phyloP scores from a whole-genome alignment of 1,284 basidiomycete genomes.

The Irpex rosettiformis region DNA sequence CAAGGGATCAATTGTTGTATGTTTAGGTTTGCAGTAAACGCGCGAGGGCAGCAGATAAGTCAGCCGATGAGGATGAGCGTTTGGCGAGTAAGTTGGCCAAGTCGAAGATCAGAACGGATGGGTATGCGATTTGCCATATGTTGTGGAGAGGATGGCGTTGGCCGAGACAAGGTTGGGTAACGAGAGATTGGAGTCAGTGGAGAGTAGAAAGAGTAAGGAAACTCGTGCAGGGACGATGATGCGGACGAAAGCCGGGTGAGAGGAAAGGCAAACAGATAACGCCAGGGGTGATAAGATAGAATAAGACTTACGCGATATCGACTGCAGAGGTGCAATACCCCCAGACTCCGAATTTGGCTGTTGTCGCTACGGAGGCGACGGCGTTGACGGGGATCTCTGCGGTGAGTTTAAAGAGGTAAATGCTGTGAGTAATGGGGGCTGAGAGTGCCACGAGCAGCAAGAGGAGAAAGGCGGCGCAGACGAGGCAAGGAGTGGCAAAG shows the following conservation, averaged over 20 bases:
- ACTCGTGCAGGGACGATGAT: not conserved
- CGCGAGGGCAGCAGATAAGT: not conserved
- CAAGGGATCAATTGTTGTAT: too few relatives aligned
- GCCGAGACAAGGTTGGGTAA: not conserved
- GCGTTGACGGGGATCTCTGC: slow-evolving; percentile 33
- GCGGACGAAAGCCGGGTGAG: slow-evolving; percentile 9
- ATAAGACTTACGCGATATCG: slow-evolving; percentile 39
- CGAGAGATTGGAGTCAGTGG: not conserved
- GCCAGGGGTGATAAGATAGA: not conserved
- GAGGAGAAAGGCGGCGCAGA: slow-evolving; percentile 49
- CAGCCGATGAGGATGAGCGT: too few relatives aligned
- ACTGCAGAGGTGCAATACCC: slow-evolving; percentile 54
- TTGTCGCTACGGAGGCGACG: slow-evolving; percentile 34
- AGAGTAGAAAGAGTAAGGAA: not conserved
- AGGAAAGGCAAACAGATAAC: too few relatives aligned
- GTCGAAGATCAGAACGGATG: slow-evolving; percentile 7
- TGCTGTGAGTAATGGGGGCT: slow-evolving; percentile 52
- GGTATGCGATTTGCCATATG: not conserved
- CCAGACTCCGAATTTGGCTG: slow-evolving; percentile 53
- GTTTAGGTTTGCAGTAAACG: not conserved
- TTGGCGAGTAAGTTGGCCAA: slow-evolving; percentile 14
- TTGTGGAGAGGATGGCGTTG: not conserved
- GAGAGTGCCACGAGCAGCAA: slow-evolving; percentile 56
- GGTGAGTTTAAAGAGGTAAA: slow-evolving; percentile 49
- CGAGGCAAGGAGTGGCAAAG: slow-evolving; percentile 37